Conservation (phyloP, 1,284 basidiomycete species). For the Rhodotorula sp. region DNA sequence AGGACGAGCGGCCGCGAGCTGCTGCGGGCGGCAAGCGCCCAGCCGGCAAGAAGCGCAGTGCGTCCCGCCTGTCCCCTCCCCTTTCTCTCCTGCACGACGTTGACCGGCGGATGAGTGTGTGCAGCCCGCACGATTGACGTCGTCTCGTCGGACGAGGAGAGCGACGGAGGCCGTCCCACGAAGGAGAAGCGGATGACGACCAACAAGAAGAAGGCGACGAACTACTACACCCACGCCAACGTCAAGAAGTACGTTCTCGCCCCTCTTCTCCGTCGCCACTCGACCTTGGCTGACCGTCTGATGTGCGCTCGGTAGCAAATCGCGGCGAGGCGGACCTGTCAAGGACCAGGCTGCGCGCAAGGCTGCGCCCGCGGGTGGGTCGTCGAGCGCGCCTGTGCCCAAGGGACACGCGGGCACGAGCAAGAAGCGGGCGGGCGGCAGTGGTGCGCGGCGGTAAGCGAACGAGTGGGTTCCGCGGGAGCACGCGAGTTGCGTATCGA, state of each 20-base stretch:
- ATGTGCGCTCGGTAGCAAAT: conserved; percentile 19
- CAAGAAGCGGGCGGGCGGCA: conserved; percentile 20
- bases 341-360: conserved; percentile 29
- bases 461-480: too few species aligned
- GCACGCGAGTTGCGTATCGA: too few species aligned
- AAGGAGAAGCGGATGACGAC: conserved; percentile 83
- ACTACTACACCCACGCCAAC: conserved; percentile 67
- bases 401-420: conserved; percentile 29
- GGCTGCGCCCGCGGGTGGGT: conserved; percentile 2
- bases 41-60: conserved; percentile 40
- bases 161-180: conserved; percentile 31
- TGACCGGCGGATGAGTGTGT: not conserved
- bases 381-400: not conserved
- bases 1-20: conserved; percentile 11
- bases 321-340: conserved; percentile 25
- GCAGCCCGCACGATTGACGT: conserved; percentile 27
- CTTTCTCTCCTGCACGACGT: not conserved
- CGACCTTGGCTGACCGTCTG: not conserved
- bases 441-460: not conserved
- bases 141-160: conserved; percentile 42
- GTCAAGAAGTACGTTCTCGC: conserved; percentile 41
- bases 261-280: not conserved
- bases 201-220: conserved; percentile 86
- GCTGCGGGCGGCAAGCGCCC: not conserved
- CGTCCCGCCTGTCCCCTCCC: conserved; percentile 3